Conservation (phyloP, 2,329 filamentous ascomycete species). For the Ceratocystis huliohia region DNA sequence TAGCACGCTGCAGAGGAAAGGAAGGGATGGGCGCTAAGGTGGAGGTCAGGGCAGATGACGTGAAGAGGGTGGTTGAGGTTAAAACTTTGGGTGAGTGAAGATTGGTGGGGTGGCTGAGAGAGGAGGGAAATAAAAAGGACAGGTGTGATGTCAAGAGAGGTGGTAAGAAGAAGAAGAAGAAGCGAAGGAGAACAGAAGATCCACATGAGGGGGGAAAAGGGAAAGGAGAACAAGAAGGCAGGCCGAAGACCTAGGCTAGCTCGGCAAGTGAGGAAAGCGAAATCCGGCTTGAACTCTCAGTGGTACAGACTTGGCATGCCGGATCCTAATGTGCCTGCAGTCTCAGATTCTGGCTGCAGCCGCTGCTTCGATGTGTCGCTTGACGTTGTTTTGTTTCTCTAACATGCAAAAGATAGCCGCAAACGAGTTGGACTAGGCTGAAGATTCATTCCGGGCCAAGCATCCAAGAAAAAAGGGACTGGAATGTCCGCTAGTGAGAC, state of each 20-base stretch:
- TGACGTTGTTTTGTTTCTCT: neutral
- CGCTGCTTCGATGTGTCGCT: neutral
- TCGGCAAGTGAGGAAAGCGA: no score
- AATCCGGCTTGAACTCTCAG: no score
- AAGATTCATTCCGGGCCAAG: slow-evolving; percentile 1
- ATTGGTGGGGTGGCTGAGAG: neutral
- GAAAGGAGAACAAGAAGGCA: neutral
- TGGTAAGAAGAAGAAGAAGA: neutral
- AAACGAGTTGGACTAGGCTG: neutral
- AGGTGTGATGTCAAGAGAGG: slow-evolving; percentile 1
- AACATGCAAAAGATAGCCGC: neutral
- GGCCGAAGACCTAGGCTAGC: no score
- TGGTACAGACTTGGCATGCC: no score
- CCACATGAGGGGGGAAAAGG: neutral
- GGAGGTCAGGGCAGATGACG: neutral
- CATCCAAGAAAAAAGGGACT: neutral
- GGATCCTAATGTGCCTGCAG: neutral
- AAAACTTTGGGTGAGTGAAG: neutral
- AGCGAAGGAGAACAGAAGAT: neutral
- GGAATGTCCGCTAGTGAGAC: neutral
- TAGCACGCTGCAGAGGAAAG: neutral
- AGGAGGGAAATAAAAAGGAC: neutral
- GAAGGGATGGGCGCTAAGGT: neutral
- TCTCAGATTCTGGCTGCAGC: neutral
- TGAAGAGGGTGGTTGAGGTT: neutral